Conservation (phyloP, 768 basidiomycete species). For the Lactifluus volemus region DNA sequence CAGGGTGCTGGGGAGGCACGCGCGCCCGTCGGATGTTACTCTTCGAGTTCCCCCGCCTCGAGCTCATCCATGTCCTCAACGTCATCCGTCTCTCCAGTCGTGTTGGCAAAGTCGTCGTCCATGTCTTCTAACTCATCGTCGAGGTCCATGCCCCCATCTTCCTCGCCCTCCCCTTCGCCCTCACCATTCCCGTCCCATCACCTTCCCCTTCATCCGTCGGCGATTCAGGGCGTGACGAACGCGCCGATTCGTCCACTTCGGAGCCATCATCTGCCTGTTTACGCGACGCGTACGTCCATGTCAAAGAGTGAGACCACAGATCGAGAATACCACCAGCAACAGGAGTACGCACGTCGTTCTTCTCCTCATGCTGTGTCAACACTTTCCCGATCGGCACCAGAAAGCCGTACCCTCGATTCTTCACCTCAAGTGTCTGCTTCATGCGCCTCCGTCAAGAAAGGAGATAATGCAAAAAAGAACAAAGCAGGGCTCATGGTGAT, state of each 20-base stretch:
- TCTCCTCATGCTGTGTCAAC: conserved; percentile 72
- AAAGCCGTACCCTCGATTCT: conserved; percentile 56
- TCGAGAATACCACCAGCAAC: neutral
- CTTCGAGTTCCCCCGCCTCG: conserved; percentile 8
- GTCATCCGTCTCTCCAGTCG: conserved; percentile 11
- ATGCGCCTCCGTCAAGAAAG: neutral
- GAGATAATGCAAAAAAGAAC: neutral
- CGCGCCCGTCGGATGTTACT: neutral
- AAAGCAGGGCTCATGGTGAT: neutral
- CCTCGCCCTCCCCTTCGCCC: conserved; percentile 52
- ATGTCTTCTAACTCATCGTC: conserved; percentile 31
- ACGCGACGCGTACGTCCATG: neutral
- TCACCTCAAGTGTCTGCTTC: conserved; percentile 47
- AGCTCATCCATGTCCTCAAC: conserved; percentile 10
- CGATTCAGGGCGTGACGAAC: conserved; percentile 31
- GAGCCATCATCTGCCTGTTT: conserved; percentile 29
- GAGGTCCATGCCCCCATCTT: conserved; percentile 37
- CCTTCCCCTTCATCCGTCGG: conserved; percentile 29
- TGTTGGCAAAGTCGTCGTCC: conserved; percentile 14
- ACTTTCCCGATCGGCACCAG: conserved; percentile 67
- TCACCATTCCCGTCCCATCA: conserved; percentile 36
- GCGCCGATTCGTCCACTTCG: conserved; percentile 34
- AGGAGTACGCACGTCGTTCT: conserved; percentile 55
- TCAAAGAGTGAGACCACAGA: neutral
- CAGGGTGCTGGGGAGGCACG: neutral